phyloP scores from a whole-genome alignment of 1,284 basidiomycete species.

The Moesziomyces parantarcticus region DNA sequence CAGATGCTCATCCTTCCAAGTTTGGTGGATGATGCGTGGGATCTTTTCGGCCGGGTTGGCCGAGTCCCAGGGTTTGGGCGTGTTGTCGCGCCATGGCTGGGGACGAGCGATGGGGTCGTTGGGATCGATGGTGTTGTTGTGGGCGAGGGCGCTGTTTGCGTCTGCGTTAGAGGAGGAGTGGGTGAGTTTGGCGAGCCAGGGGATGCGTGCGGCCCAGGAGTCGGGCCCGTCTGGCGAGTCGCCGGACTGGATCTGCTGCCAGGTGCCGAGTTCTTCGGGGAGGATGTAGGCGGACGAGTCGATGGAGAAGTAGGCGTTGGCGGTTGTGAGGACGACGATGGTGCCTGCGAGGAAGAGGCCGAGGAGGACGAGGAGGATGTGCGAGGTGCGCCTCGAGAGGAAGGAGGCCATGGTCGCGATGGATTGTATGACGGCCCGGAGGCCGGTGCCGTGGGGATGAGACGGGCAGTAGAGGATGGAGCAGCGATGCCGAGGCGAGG shows the following conservation, averaged over 20 bases:
- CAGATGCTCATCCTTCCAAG: conserved; percentile 91
- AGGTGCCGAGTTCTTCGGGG: conserved; percentile 62
- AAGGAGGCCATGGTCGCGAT: conserved; percentile 37
- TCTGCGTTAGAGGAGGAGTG: conserved; percentile 4
- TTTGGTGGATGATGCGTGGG: conserved; percentile 95
- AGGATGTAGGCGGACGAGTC: conserved; percentile 58
- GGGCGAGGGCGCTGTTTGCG: too few relatives aligned
- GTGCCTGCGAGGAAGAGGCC: conserved; percentile 89
- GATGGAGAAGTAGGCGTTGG: conserved; percentile 90
- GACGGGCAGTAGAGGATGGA: not conserved
- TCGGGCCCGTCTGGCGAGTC: conserved; percentile 47
- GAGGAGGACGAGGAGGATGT: conserved; percentile 77
- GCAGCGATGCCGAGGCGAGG: too few relatives aligned
- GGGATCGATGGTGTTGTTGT: conserved; percentile 5
- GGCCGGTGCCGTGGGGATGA: not conserved
- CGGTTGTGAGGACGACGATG: conserved; percentile 87
- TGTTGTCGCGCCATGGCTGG: conserved; percentile 47
- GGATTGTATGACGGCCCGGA: not conserved
- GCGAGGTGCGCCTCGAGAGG: conserved; percentile 52
- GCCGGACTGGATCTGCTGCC: conserved; percentile 58
- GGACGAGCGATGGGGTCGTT: conserved; percentile 19
- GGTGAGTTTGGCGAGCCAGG: conserved; percentile 50
- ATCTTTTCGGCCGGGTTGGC: conserved; percentile 70
- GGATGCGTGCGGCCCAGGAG: conserved; percentile 47
- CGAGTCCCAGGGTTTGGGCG: conserved; percentile 36